Evolutionary conservation across 1,284 basidiomycete genomes (phyloP), one percentile per base, ranked within the genome.

Genomic region (Heterobasidion annosum): DNA sequence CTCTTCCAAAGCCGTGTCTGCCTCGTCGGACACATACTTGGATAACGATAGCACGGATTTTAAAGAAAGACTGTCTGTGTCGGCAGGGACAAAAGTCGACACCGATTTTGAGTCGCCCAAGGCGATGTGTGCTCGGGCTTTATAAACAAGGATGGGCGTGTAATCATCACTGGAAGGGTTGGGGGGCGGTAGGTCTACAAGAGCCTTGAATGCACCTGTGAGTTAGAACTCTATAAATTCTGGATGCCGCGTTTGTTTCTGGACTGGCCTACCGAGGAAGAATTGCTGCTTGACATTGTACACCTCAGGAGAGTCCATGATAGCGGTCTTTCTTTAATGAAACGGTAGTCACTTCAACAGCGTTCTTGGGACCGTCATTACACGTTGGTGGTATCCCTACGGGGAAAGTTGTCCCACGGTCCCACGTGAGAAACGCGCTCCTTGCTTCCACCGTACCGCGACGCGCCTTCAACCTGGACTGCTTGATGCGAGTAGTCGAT

Each of bases 211-310:
- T 51, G 87, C 85, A 54, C 86, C 87, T 86, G 60, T 42, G n/a
- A 25, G 25, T 25, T 25, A 25, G 25, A 25, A 25, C 25, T 25
- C 25, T 25, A 25, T 25, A 5, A 25, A 25, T 25, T 25, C 3
- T 4, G 25, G 25, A 25, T 25, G 25, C 25, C 25, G 5, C n/a
- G 9, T 35, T 25, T 40, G n/a, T 40, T 12, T 8, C 10, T 7
- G 18, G 34, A 19, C n/a, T 19, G 43, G 2, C 62, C 69, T 65
- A 86, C 88, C 85, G 33, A 93, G 82, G 55, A 84, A 79, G 68
- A 93, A 94, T 58, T 91, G 88, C 63, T 92, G 89, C 69, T 90
- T 91, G 67, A 90, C 73, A 67, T 88, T 82, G 70, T 91, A 93
- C 18, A 93, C 73, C 55, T 90, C 81, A 55, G 88, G 81, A n/a